These are phyloP conservation scores for Oxytropis ochrocephala DNA, from an alignment of 306 rosid species.

Conservation along the genomic window DNA sequence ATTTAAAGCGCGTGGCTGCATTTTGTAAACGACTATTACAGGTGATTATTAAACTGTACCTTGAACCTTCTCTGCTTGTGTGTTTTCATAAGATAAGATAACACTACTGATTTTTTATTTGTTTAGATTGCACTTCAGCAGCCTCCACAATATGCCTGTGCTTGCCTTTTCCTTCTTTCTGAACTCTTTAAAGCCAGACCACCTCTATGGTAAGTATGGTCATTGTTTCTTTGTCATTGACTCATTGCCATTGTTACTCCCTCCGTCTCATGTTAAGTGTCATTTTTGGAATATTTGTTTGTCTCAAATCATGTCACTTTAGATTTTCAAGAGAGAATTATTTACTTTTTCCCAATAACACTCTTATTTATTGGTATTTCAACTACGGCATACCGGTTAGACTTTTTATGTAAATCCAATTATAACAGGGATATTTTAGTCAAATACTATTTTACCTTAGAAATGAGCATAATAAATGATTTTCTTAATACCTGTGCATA, in stretches of 20 bases:
- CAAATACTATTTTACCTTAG: no score
- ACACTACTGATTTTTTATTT: background rate
- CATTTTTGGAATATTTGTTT: no score
- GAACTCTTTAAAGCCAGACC: constrained; percentile 94
- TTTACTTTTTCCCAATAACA: no score
- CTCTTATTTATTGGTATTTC: no score
- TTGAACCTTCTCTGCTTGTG: background rate
- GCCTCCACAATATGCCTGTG: constrained; percentile 95
- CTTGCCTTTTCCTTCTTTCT: constrained; percentile 88
- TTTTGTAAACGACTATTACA: constrained; percentile 84
- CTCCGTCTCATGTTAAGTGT: background rate
- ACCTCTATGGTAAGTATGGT: constrained; percentile 67
- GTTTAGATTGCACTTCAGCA: constrained; percentile 89
- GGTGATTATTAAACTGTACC: constrained; percentile 34
- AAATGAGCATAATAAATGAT: no score
- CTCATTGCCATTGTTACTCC: background rate
- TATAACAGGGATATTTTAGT: no score
- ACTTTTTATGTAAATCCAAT: no score
- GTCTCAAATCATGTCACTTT: no score
- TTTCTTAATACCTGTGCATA: no score
- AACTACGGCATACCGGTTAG: no score
- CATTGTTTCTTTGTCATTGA: background rate
- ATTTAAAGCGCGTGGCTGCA: constrained; percentile 82
- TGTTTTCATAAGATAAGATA: background rate
- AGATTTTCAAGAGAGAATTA: no score